These are phyloP conservation scores for Casuarina equisetifolia DNA, from an alignment of 306 rosid genomes.

Conservation along the genomic window DNA sequence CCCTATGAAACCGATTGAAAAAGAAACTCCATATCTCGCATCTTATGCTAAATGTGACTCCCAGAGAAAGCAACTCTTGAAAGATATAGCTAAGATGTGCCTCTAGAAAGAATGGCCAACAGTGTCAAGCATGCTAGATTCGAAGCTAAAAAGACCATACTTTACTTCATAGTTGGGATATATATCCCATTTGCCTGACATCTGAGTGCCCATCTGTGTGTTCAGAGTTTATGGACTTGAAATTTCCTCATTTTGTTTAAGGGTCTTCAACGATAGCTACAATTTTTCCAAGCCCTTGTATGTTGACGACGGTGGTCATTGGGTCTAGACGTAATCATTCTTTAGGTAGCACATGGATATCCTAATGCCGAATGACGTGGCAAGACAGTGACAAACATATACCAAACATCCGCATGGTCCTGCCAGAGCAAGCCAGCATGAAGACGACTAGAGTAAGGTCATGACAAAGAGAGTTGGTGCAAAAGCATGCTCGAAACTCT, in stretches of 20 bases:
- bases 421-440: background rate
- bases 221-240: background rate
- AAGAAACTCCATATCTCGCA: too few species aligned
- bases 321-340: background rate
- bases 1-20: too few species aligned
- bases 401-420: background rate
- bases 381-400: background rate
- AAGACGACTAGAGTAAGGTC: background rate
- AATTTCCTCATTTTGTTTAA: background rate
- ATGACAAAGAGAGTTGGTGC: background rate
- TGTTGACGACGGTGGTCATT: background rate
- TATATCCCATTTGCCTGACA: background rate
- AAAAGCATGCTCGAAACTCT: background rate
- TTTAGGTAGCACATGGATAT: slow-evolving; percentile 4
- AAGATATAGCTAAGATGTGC: slow-evolving; percentile 6
- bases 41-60: background rate
- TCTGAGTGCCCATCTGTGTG: background rate
- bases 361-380: slow-evolving; percentile 3
- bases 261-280: background rate
- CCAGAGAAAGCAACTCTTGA: background rate
- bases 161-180: background rate
- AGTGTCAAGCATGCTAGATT: background rate
- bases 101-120: background rate
- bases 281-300: background rate
- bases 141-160: background rate